Conservation (phyloP, 2,329 filamentous ascomycete genomes). For the Aspergillus arachidicola region DNA sequence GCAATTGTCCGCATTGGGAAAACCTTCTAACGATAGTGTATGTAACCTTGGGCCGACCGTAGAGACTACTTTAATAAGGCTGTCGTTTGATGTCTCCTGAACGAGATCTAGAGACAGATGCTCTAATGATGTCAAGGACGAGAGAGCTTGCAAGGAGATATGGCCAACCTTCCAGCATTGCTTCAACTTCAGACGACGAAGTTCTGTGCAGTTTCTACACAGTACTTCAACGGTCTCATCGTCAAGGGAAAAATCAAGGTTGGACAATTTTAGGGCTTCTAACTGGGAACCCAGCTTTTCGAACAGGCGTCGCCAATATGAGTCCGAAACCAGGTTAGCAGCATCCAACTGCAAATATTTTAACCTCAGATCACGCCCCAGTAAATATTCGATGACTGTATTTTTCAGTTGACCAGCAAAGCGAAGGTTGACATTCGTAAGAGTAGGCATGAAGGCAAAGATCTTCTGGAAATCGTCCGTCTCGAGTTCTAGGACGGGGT, state of each 20-base stretch:
- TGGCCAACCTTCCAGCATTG: conserved; percentile 75
- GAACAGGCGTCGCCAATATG: conserved; percentile 73
- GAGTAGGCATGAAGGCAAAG: conserved; percentile 70
- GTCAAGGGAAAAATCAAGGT: conserved; percentile 79
- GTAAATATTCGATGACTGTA: conserved; percentile 76
- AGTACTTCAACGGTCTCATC: conserved; percentile 69
- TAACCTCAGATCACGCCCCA: conserved; percentile 70
- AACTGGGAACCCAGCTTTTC: conserved; percentile 65
- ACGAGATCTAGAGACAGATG: conserved; percentile 75
- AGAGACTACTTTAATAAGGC: conserved; percentile 63
- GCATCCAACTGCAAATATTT: conserved; percentile 77
- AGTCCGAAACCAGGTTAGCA: conserved; percentile 78
- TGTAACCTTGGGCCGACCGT: conserved; percentile 67
- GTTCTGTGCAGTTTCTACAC: conserved; percentile 63
- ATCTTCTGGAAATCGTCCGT: conserved; percentile 78
- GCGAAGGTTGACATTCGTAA: conserved; percentile 73
- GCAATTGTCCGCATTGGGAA: conserved; percentile 66
- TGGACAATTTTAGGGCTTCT: conserved; percentile 74
- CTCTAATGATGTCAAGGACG: conserved; percentile 63
- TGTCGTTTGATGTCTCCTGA: conserved; percentile 56
- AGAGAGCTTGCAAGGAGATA: conserved; percentile 66
- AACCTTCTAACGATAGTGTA: conserved; percentile 76
- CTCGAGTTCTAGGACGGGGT: conserved; percentile 56
- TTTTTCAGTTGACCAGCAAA: conserved; percentile 95
- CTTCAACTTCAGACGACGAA: conserved; percentile 76